A percentile compares a stretch with the other conserved stretches of the same genome.
Evolutionary conservation across 495 filamentous ascomycete genomes (phyloP).

Genomic region (Echria macrotheca): DNA sequence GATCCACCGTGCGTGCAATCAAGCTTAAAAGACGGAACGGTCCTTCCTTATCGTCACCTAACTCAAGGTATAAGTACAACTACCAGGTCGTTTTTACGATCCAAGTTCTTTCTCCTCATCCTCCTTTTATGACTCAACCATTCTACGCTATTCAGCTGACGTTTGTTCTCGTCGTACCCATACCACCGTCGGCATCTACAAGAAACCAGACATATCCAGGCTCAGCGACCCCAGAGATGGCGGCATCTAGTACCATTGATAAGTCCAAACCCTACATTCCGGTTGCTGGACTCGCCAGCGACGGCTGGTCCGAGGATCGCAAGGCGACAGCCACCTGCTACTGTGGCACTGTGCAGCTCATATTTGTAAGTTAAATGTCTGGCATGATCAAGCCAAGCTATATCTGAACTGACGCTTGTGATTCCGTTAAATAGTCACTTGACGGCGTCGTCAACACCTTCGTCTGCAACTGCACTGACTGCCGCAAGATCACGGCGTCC

Average conservation of each 20-base stretch:
- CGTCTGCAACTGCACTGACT: constrained; percentile 54
- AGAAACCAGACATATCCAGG: not conserved
- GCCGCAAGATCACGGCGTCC: constrained; percentile 54
- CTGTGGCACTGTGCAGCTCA: constrained; percentile 50
- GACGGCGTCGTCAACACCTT: constrained; percentile 46
- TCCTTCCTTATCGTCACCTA: not conserved
- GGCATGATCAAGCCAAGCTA: not conserved
- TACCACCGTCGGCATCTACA: not conserved
- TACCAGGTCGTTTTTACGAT: not conserved
- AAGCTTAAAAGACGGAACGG: not conserved
- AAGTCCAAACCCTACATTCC: constrained; percentile 23
- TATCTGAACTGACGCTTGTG: not conserved
- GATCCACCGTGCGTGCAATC: not conserved
- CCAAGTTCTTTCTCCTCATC: not conserved
- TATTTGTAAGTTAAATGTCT: constrained; percentile 40
- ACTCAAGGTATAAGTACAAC: not conserved
- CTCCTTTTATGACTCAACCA: not conserved
- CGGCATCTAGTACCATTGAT: constrained; percentile 9
- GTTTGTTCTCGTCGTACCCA: not conserved
- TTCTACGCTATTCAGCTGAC: not conserved
- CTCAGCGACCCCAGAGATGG: constrained; percentile 1
- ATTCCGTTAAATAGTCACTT: constrained; percentile 2
- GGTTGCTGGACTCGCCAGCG: constrained; percentile 21
- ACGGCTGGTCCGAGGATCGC: constrained; percentile 37
- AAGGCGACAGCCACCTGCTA: constrained; percentile 50